phyloP scores from a whole-genome alignment of 805 yeast genomes.

The Wickerhamiella kurtzmanii region DNA sequence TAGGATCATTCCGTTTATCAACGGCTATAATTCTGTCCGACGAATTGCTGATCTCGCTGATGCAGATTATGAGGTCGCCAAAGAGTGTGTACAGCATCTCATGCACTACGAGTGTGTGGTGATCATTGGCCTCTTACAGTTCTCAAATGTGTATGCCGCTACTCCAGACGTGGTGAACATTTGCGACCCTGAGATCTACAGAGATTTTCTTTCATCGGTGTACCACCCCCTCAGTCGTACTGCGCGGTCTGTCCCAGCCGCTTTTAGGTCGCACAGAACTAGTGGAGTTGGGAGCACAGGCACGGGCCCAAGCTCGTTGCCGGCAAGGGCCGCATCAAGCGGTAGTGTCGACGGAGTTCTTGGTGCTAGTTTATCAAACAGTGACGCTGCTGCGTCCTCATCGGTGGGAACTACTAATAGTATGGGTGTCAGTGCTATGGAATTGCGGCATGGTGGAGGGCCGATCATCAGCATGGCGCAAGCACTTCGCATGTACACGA shows the following conservation, averaged over 20 bases:
- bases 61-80: constrained; percentile 64
- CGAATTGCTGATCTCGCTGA: constrained; percentile 67
- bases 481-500: constrained; percentile 59
- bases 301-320: neutral
- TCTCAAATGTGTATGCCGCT: constrained; percentile 76
- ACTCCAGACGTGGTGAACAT: constrained; percentile 64
- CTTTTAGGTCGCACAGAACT: neutral
- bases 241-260: neutral
- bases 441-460: neutral
- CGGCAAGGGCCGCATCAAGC: neutral
- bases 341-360: neutral
- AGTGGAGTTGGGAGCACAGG: neutral
- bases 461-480: constrained; percentile 10
- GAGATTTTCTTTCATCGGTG: constrained; percentile 78
- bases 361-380: neutral
- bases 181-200: constrained; percentile 54
- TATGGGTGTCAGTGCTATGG: neutral
- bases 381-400: neutral
- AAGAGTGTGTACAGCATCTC: constrained; percentile 80
- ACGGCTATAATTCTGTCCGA: constrained; percentile 75
- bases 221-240: constrained; percentile 24
- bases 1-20: constrained; percentile 68
- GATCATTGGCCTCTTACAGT: constrained; percentile 78
- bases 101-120: constrained; percentile 80
- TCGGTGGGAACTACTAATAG: neutral